A percentile compares a stretch with the other conserved stretches of the same genome.
These are phyloP conservation scores for Takashimella koratensis DNA, from an alignment of 1,284 basidiomycete genomes.

Conservation along the genomic window DNA sequence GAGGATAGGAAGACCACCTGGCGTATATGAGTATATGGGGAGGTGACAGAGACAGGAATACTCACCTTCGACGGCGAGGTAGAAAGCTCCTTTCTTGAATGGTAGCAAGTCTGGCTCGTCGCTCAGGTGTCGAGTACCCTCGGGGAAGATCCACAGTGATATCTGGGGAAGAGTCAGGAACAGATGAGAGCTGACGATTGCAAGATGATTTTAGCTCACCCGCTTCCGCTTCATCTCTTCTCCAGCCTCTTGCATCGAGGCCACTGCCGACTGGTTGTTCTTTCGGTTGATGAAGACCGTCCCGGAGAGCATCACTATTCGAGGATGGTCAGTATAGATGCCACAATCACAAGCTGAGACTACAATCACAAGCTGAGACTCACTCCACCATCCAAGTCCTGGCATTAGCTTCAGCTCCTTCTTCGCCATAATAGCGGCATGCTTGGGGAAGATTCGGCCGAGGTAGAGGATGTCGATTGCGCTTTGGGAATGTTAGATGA, in stretches of 20 bases:
- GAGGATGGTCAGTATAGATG: constrained; percentile 4
- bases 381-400: constrained; percentile 78
- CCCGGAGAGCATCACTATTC: constrained; percentile 71
- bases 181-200: background rate
- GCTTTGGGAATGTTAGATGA: too few species aligned
- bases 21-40: constrained; percentile 3
- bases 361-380: too few species aligned
- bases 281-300: constrained; percentile 90
- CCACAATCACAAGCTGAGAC: too few species aligned
- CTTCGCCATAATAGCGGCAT: constrained; percentile 90
- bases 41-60: background rate
- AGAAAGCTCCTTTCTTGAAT: constrained; percentile 98
- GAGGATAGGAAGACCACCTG: constrained; percentile 66
- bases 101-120: constrained; percentile 67
- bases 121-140: constrained; percentile 77
- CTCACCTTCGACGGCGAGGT: constrained; percentile 77
- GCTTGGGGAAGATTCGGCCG: constrained; percentile 80
- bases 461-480: constrained; percentile 84
- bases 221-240: constrained; percentile 71
- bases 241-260: constrained; percentile 75
- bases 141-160: constrained; percentile 88
- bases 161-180: constrained; percentile 50
- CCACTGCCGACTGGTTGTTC: constrained; percentile 70
- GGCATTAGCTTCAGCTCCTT: constrained; percentile 82
- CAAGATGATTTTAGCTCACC: constrained; percentile 44